phyloP scores from a whole-genome alignment of 2,329 filamentous ascomycete species.

The Zasmidium cellare region DNA sequence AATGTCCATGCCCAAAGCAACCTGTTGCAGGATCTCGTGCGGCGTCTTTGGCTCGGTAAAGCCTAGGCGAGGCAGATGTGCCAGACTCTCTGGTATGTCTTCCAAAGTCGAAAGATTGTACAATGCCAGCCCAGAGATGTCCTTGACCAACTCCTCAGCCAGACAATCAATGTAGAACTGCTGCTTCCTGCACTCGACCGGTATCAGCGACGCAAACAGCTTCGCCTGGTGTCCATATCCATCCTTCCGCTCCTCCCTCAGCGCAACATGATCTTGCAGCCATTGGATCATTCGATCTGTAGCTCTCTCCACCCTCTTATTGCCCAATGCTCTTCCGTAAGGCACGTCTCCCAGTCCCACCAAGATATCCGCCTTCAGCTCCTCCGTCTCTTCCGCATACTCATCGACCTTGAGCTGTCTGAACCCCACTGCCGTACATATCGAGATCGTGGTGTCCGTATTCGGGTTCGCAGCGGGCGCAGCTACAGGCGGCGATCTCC shows the following conservation, averaged over 20 bases:
- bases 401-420: constrained; percentile 66
- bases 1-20: constrained; percentile 76
- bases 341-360: constrained; percentile 76
- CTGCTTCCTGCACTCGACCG: constrained; percentile 73
- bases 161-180: constrained; percentile 77
- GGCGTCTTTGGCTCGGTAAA: constrained; percentile 70
- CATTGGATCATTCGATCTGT: constrained; percentile 81
- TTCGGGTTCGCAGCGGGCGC: constrained; percentile 58
- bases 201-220: constrained; percentile 67
- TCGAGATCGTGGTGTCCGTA: constrained; percentile 65
- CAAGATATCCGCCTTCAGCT: constrained; percentile 76
- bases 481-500: constrained; percentile 73
- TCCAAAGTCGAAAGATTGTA: constrained; percentile 72
- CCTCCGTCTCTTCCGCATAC: constrained; percentile 65
- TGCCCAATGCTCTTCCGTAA: constrained; percentile 46
- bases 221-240: constrained; percentile 42
- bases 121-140: constrained; percentile 70
- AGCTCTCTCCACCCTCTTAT: constrained; percentile 78
- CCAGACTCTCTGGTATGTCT: constrained; percentile 63
- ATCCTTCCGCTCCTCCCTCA: constrained; percentile 4
- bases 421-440: constrained; percentile 88
- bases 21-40: constrained; percentile 73
- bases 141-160: constrained; percentile 59
- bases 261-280: constrained; percentile 66
- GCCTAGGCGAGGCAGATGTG: constrained; percentile 69